Base-by-base conservation (phyloP, 768 basidiomycete genomes). In the Boletellus ananiceps region DNA sequence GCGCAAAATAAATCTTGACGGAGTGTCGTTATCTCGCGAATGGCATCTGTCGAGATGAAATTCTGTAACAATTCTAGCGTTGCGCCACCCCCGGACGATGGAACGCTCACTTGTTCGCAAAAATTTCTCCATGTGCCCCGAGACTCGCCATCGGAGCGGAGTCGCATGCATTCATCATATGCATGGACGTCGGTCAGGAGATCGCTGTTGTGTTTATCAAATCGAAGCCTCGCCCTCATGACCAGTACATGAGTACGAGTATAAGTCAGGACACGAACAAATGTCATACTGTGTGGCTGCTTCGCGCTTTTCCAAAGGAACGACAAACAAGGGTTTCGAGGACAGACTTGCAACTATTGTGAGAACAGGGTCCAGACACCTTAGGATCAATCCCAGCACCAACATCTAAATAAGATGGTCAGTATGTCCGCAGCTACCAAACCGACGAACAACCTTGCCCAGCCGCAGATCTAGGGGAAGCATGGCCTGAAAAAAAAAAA, bases 401-500 rank as follows among this genome's bases (percentile, higher is more conserved):
- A 97, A 79, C 88, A 97, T 94, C 88, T 88, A 51, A n/a, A 36
- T 4, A 27, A 15, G 29, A 34, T 5, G 23, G 19, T 53, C 38
- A 60, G 48, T 39, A 19, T 44, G 14, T 18, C 40, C 34, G 5
- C 46, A 34, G 21, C 15, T 29, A 0, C 40, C 14, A 46, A 16
- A 14, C 6, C 4, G 9, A 9, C 35, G 39, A 11, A 48, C 39
- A 23, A 87, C 88, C 76, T 96, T 97, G 8, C 82, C 90, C 23
- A 97, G 76, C 35, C 91, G 78, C 9, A 94, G 71, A 67, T 97
- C 94, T 13, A 95, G 71, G 1, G 93, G 93, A n/a, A 96, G 75
- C 68, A 84, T 77, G 2, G 88, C 77, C 88, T 93, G 57, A 4
- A 25, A 50, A 21, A 46, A 38, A n/a, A 6, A 40, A 29, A 29